Base-by-base conservation (phyloP, 495 filamentous ascomycete genomes). In the Trichoderma gamsii region DNA sequence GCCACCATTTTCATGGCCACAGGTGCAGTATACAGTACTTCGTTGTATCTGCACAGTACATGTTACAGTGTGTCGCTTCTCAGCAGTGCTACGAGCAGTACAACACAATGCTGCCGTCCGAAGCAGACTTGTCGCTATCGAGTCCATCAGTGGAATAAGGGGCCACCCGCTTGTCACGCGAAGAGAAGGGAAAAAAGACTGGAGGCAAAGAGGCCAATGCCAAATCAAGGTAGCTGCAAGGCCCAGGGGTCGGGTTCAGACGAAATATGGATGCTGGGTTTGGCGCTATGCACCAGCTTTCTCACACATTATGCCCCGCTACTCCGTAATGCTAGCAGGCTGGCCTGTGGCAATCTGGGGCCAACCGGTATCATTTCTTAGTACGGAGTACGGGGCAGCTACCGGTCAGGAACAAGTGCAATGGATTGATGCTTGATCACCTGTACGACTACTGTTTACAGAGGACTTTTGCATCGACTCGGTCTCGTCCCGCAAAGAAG, bases 361-460 rank as follows among this genome's bases (percentile, higher is more conserved):
- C 25, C 27, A 61, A 61, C 56, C 27, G 56, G 56, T 52, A 21
- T 11, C 18, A 23, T 52, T 52, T 52, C 44, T n/a, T 11, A 52
- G 49, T 21, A 52, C 16, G 18, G 49, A n/a, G 49, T 52, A 52
- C 49, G 49, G 49, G 49, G 49, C 49, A 25, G 56, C 56, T 52
- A 52, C 56, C 56, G 27, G 56, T 25, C 11, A 32, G 56, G 9
- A 32, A 27, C 56, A 12, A 16, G 25, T 29, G 56, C 56, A 4
- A 1, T 29, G 29, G 29, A 29, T 29, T 1, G 29, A 29, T 29
- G 29, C 29, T 4, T 38, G 35, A 38, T 38, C 35, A 38, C 8
- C 8, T 38, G 35, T 9, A 38, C 35, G 35, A 38, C 29, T 29
- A n/a, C n/a, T n/a, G n/a, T 3, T 2, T 6, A 38, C 35, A 38